Evolutionary conservation across 257 asterid genomes (phyloP), one percentile per base, ranked within the genome.

Genomic region (Nicotiana attenuata): DNA sequence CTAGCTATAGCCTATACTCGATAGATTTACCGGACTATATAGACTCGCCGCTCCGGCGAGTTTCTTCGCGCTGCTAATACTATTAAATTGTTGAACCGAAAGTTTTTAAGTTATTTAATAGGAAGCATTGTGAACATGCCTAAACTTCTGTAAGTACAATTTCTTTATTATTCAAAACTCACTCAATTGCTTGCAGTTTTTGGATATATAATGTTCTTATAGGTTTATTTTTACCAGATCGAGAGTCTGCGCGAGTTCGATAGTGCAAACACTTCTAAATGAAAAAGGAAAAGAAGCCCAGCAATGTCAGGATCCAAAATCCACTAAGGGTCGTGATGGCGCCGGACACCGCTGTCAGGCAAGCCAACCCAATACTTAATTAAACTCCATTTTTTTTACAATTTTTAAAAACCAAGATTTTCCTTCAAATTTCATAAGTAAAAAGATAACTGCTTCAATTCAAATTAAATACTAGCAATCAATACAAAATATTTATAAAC

Each of bases 101-200:
- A 71, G n/a, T 3, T 41, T 47, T 47, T 50, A 73, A 73, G 7
- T 24, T 73, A 47, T 73, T 47, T 73, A 38, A 50, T 14, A 47
- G 53, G 33, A 41, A 8, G 73, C 71, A 60, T n/a, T 7, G 19
- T 6, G 16, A 59, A 82, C 29, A 86, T 86, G 87, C 80, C 56
- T 47, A 85, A 81, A 11, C 14, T 76, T n/a, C 20, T 63, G 89
- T 86, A 83, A 60, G 89, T 77, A 67, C 53, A 63, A 38, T 38
- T 14, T 19, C 7, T 26, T 14, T 0, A 13, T 45, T 3, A 69
- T 28, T 29, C 22, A 20, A 24, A 68, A 41, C 19, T 41, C 16
- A 65, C 17, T 45, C 22, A 80, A 45, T 52, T 61, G 35, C 24
- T 71, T 71, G 14, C 38, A 22, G 17, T 4, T 26, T 2, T 11